Evolutionary conservation across 1,284 basidiomycete genomes (phyloP).

Genomic region (Boletellus sp.): DNA sequence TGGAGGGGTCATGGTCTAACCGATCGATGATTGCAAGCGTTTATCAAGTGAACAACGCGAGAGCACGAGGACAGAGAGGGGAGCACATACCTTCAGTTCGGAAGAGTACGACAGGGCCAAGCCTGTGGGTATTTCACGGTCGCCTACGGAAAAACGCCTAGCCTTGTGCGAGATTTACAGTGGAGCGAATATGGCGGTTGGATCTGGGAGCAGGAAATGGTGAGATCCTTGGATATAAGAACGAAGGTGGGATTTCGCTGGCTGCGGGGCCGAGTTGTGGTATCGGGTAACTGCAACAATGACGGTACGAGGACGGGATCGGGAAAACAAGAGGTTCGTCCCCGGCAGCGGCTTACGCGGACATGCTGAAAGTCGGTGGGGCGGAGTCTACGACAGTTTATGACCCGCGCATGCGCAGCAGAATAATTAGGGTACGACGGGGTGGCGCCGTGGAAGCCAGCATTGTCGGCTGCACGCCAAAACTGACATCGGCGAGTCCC

Average conservation of each 20-base stretch:
- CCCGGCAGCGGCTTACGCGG: constrained; percentile 2
- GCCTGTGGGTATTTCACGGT: background rate
- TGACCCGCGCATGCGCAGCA: constrained; percentile 3
- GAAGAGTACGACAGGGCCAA: background rate
- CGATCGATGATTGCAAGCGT: constrained; percentile 6
- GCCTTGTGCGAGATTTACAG: background rate
- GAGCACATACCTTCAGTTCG: constrained; percentile 9
- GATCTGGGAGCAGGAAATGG: background rate
- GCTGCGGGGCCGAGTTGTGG: background rate
- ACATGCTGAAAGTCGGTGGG: background rate
- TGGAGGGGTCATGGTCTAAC: constrained; percentile 20
- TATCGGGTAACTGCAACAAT: background rate
- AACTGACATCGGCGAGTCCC: constrained; percentile 2
- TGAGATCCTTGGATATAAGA: background rate
- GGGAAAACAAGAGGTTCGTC: background rate
- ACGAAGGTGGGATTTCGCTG: constrained; percentile 1
- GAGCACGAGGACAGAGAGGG: background rate
- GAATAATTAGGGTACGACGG: constrained; percentile 3
- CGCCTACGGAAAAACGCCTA: background rate
- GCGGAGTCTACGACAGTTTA: constrained; percentile 1
- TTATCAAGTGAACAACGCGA: background rate
- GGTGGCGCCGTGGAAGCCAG: background rate
- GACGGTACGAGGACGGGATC: background rate
- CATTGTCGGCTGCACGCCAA: background rate
- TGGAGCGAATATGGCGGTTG: background rate